phyloP scores from a whole-genome alignment of 805 yeast species.

The Barnettozyma populi region DNA sequence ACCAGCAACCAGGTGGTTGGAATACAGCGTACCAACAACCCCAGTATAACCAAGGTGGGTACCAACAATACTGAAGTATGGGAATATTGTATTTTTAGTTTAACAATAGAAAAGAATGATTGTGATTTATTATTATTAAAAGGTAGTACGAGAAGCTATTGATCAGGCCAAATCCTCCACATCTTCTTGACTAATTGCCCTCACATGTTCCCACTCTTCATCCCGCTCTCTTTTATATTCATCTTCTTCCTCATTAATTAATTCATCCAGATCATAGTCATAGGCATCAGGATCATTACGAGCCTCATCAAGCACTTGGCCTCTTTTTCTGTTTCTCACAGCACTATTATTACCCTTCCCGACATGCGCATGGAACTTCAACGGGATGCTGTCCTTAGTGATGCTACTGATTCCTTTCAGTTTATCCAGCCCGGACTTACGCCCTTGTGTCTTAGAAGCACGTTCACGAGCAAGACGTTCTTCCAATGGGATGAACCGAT shows the following conservation, averaged over 20 bases:
- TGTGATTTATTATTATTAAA: background rate
- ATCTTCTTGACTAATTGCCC: conserved; percentile 14
- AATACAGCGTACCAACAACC: background rate
- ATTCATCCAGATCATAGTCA: conserved; percentile 25
- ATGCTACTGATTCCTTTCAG: conserved; percentile 13
- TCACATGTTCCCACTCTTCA: conserved; percentile 11
- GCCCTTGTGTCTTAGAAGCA: conserved; percentile 9
- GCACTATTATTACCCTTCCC: background rate
- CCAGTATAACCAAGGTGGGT: background rate
- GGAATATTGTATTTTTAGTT: background rate
- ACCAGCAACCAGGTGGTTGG: background rate
- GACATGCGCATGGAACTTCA: conserved; percentile 14
- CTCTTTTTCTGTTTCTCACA: conserved; percentile 18
- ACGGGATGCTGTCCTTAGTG: conserved; percentile 20
- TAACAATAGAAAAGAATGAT: background rate
- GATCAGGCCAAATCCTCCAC: conserved; percentile 20
- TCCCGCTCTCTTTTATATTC: conserved; percentile 14
- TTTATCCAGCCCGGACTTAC: conserved; percentile 7
- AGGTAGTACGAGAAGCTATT: background rate
- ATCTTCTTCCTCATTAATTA: conserved; percentile 17
- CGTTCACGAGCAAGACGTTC: conserved; percentile 12
- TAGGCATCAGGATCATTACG: conserved; percentile 20
- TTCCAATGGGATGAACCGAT: conserved; percentile 22
- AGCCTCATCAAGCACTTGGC: background rate
- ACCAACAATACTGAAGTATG: background rate